Conservation (phyloP, 768 basidiomycete genomes). For the Cyathus striatus region DNA sequence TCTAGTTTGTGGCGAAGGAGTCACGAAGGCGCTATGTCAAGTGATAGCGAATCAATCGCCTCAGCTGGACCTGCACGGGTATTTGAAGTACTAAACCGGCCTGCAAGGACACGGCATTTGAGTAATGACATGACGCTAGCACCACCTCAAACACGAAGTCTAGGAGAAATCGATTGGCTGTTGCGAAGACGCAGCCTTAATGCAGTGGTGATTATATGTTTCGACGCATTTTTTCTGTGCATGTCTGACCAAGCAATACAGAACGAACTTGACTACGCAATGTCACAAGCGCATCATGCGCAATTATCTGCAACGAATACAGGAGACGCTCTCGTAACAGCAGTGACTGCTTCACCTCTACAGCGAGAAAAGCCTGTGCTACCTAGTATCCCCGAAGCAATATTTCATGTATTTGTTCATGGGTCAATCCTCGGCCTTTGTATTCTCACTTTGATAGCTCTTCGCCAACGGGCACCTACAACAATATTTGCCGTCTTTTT, state of each 20-base stretch:
- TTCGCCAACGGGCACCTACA: constrained; percentile 52
- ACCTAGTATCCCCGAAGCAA: constrained; percentile 30
- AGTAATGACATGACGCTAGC: constrained; percentile 15
- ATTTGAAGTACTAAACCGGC: constrained; percentile 52
- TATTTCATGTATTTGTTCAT: constrained; percentile 52
- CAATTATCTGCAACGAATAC: constrained; percentile 39
- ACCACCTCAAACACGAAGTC: constrained; percentile 38
- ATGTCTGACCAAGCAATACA: no score
- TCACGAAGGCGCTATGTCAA: constrained; percentile 39
- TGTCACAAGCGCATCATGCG: constrained; percentile 52
- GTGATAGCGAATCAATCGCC: constrained; percentile 40
- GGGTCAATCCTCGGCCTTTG: constrained; percentile 53
- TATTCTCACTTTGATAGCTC: constrained; percentile 48
- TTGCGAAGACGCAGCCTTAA: constrained; percentile 67
- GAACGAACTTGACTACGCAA: constrained; percentile 71
- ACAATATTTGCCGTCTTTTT: constrained; percentile 63
- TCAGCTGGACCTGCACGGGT: constrained; percentile 31
- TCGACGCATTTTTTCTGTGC: no score
- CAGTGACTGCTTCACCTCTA: constrained; percentile 12
- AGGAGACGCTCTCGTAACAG: constrained; percentile 12
- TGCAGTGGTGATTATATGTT: constrained; percentile 49
- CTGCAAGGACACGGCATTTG: constrained; percentile 25
- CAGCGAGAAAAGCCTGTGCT: constrained; percentile 16
- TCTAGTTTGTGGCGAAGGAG: constrained; percentile 33
- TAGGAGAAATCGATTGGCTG: constrained; percentile 78